phyloP scores from a whole-genome alignment of 257 asterid genomes.

The Leptodermis oblonga region DNA sequence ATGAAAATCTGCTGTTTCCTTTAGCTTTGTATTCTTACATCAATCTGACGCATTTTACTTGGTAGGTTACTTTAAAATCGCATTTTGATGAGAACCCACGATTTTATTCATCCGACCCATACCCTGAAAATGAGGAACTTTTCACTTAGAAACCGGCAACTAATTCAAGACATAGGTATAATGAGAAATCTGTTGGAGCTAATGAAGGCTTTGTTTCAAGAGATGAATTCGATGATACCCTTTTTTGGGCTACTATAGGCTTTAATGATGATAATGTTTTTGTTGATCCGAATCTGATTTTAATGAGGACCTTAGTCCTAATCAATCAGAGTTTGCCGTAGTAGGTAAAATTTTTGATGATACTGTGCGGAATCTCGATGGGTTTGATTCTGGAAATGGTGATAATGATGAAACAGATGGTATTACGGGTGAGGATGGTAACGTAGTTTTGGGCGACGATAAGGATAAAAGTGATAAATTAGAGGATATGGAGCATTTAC shows the following conservation, averaged over 20 bases:
- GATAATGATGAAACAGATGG: constrained; percentile 30
- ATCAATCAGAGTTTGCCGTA: no score
- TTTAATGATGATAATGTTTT: not conserved
- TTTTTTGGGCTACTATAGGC: no score
- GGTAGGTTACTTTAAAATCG: not conserved
- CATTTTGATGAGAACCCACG: not conserved
- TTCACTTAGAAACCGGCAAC: no score
- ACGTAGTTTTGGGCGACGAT: no score
- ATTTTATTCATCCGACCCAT: not conserved
- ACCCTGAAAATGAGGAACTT: not conserved
- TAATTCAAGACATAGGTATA: no score
- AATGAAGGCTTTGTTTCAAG: no score
- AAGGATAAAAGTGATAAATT: constrained; percentile 28
- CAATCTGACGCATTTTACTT: not conserved
- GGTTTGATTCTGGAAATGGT: not conserved
- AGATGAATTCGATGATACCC: no score
- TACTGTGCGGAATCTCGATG: not conserved
- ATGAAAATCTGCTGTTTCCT: not conserved
- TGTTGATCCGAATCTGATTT: not conserved
- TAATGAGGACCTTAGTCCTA: no score
- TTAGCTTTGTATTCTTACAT: no score
- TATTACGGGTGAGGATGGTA: no score
- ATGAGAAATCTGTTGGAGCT: no score
- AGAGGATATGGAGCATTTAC: constrained; percentile 50
- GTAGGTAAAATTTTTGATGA: not conserved